Conservation (phyloP, 2,329 filamentous ascomycete genomes). For the Gnomoniopsis sp. region DNA sequence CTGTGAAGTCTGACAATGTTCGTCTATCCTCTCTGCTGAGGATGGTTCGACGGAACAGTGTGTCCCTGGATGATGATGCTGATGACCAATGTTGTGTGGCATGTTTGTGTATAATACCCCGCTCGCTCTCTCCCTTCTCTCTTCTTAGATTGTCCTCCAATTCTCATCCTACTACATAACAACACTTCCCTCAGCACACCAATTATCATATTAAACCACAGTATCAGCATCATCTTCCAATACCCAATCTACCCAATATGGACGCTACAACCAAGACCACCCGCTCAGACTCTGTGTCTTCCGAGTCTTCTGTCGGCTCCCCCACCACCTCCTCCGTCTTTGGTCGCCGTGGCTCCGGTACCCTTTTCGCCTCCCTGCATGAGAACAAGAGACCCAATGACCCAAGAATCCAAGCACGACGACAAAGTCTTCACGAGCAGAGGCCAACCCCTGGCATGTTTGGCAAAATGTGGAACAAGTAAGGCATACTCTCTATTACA, state of each 20-base stretch:
- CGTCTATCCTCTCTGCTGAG: too few relatives aligned
- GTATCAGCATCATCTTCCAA: too few relatives aligned
- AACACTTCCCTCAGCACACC: too few relatives aligned
- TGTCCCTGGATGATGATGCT: too few relatives aligned
- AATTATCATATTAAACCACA: too few relatives aligned
- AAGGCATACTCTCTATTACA: constrained; percentile 22
- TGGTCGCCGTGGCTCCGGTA: constrained; percentile 37
- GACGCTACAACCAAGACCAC: constrained; percentile 5
- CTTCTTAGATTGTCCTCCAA: too few relatives aligned
- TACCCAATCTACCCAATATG: not conserved
- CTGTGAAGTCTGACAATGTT: too few relatives aligned
- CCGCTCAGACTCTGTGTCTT: constrained; percentile 17
- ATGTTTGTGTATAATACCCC: too few relatives aligned
- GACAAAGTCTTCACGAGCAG: constrained; percentile 54
- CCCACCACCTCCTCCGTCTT: constrained; percentile 19
- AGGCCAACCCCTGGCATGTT: constrained; percentile 46
- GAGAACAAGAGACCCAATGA: constrained; percentile 47
- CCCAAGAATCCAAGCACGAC: constrained; percentile 40
- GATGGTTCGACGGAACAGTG: too few relatives aligned
- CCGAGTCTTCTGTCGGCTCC: not conserved
- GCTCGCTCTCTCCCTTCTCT: too few relatives aligned
- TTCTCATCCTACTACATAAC: too few relatives aligned
- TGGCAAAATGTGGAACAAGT: constrained; percentile 57
- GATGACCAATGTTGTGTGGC: too few relatives aligned
- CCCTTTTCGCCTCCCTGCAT: constrained; percentile 50